Conservation (phyloP, 495 filamentous ascomycete species). For the Penicillium soppii region DNA sequence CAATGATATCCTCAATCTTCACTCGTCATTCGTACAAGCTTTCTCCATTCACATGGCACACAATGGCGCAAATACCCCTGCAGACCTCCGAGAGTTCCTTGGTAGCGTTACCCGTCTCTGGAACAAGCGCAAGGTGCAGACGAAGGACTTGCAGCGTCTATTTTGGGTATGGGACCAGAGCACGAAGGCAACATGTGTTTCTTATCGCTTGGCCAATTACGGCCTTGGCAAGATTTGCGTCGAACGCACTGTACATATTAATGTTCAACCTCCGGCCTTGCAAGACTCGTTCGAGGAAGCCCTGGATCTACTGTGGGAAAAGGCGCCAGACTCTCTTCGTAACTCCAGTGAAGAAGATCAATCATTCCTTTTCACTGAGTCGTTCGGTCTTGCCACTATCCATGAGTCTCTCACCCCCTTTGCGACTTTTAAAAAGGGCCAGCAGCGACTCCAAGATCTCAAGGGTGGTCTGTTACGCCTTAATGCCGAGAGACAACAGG, state of each 20-base stretch:
- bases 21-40: conserved; percentile 40
- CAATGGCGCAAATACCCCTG: conserved; percentile 34
- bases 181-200: conserved; percentile 16
- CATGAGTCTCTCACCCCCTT: conserved; percentile 46
- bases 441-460: conserved; percentile 48
- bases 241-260: conserved; percentile 18
- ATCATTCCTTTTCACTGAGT: conserved; percentile 24
- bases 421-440: conserved; percentile 42
- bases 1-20: conserved; percentile 36
- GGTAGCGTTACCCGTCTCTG: conserved; percentile 41
- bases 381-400: conserved; percentile 34
- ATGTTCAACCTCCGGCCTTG: conserved; percentile 27
- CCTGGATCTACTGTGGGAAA: conserved; percentile 40
- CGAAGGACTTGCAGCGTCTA: conserved; percentile 44
- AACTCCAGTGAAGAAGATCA: conserved; percentile 25
- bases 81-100: conserved; percentile 43
- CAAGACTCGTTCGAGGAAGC: conserved; percentile 41
- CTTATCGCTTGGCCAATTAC: conserved; percentile 44
- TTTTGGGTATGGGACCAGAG: conserved; percentile 42
- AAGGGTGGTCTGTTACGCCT: conserved; percentile 42
- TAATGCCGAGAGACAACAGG: conserved; percentile 36
- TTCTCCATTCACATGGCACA: conserved; percentile 43
- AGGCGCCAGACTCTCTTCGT: conserved; percentile 31
- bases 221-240: conserved; percentile 43
- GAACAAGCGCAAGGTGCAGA: conserved; percentile 48